Evolutionary conservation across 2,329 filamentous ascomycete genomes (phyloP).

Genomic region (Lasiodiplodia citricola): DNA sequence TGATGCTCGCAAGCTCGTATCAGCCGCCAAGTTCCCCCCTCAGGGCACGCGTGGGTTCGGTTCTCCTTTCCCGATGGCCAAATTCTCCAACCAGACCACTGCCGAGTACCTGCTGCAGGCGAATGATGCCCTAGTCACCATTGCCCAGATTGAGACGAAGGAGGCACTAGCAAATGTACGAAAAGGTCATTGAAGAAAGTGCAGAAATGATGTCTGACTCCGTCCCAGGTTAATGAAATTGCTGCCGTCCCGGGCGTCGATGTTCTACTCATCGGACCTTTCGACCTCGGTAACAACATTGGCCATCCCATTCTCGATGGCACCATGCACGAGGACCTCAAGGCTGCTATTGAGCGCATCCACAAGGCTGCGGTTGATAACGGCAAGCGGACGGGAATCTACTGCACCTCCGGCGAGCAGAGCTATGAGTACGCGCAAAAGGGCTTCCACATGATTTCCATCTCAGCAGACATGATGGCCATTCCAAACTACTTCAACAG

Average conservation of each 20-base stretch:
- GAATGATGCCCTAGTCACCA: conserved; percentile 59
- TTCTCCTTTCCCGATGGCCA: conserved; percentile 58
- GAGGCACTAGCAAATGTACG: conserved; percentile 43
- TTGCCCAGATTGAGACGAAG: conserved; percentile 55
- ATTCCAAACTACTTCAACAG: conserved; percentile 49
- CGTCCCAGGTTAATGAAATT: conserved; percentile 50
- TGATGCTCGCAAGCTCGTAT: conserved; percentile 58
- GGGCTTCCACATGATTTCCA: conserved; percentile 57
- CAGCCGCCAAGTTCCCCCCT: conserved; percentile 62
- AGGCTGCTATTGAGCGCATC: conserved; percentile 58
- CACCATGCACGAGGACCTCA: conserved; percentile 56
- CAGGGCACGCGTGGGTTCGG: conserved; percentile 61
- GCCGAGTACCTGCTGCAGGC: conserved; percentile 60
- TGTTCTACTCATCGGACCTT: conserved; percentile 60
- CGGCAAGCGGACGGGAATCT: conserved; percentile 62
- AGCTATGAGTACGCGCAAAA: conserved; percentile 58
- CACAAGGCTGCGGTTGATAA: conserved; percentile 57
- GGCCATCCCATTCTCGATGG: conserved; percentile 57
- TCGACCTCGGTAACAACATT: conserved; percentile 64
- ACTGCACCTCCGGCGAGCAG: conserved; percentile 58
- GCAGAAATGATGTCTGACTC: conserved; percentile 31
- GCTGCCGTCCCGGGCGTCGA: conserved; percentile 60
- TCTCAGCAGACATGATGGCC: conserved; percentile 52
- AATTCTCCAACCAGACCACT: conserved; percentile 48
- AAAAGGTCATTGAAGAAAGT: neutral